A percentile compares a stretch with the other conserved stretches of the same genome.
These are phyloP conservation scores for Peniophora sp. DNA, from an alignment of 1,284 basidiomycete species.

Conservation along the genomic window DNA sequence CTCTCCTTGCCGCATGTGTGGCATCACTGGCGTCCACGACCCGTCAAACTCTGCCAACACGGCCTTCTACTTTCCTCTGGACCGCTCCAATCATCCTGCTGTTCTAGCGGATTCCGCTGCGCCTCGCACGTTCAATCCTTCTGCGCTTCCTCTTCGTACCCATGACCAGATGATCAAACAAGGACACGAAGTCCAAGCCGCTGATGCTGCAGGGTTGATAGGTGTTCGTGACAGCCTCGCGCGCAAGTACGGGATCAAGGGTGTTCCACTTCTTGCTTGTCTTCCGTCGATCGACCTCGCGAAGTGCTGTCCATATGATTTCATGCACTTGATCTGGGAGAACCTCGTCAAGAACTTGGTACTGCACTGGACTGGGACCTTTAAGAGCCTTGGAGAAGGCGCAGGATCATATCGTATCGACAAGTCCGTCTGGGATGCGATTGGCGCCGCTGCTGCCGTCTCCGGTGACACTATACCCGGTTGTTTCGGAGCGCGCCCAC, in stretches of 20 bases:
- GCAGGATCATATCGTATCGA: constrained; percentile 22
- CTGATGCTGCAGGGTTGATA: constrained; percentile 13
- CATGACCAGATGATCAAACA: constrained; percentile 25
- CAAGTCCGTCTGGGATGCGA: constrained; percentile 27
- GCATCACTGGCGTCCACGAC: constrained; percentile 26
- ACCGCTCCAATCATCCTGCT: constrained; percentile 2
- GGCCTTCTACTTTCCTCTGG: constrained; percentile 17
- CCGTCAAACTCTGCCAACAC: constrained; percentile 12
- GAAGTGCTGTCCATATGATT: constrained; percentile 33
- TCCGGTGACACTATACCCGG: constrained; percentile 27
- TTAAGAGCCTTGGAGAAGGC: constrained; percentile 28
- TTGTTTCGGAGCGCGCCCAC: constrained; percentile 27
- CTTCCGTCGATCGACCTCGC: constrained; percentile 31
- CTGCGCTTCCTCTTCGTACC: constrained; percentile 27
- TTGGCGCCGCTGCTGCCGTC: constrained; percentile 25
- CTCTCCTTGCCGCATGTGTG: constrained; percentile 35
- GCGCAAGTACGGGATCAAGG: constrained; percentile 33
- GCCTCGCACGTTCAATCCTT: constrained; percentile 21
- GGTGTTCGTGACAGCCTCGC: constrained; percentile 16
- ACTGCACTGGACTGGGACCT: constrained; percentile 29
- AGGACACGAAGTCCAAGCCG: constrained; percentile 22
- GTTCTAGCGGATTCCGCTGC: too few relatives aligned
- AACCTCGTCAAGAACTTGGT: constrained; percentile 33
- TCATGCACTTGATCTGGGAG: constrained; percentile 40
- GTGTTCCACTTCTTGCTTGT: constrained; percentile 22